Base-by-base conservation (phyloP, 148 eudicot genomes). In the Nepenthes mirabilis region DNA sequence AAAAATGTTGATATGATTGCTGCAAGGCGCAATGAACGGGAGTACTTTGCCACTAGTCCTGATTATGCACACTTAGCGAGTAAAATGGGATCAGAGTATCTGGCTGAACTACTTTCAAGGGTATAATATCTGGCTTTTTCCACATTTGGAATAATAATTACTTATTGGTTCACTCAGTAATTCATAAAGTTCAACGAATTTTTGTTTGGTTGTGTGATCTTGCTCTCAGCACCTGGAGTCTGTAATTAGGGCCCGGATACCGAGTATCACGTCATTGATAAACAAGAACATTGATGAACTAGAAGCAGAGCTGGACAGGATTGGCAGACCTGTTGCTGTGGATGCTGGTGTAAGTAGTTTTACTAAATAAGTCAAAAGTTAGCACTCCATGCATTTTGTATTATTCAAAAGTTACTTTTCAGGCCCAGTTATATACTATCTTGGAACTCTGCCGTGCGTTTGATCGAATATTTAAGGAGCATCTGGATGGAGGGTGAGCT, bases 281-380 rank as follows among this genome's bases (percentile, higher is more conserved):
- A 91, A 85, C 81, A 91, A 82, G 72, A 82, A 67, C 57, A 83
- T 91, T 52, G 94, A 88, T 55, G 97, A 91, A 65, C 83, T 91
- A 61, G 95, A 91, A 75, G 75, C 90, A n/a, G 96, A 91, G 82
- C 63, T 91, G 84, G 96, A 91, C 52, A 85, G 76, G 65, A 80
- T 91, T 66, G 98, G 98, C 58, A 80, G 94, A 77, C 96, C 98
- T 49, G 55, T 91, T 73, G 94, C 77, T 58, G 94, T 74, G 37
- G 98, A 91, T 72, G 98, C 87, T 12, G 98, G 98, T 82, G 98
- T 91, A 62, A 81, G 90, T 65, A n/a, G 34, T 49, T 54, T 61
- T 59, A 56, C 57, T 34, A 4, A 52, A 32, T 3, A 8, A 5
- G 14, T 37, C 34, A 53, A 33, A 11, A 32, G 43, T 14, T 65